A percentile compares a stretch with the other conserved stretches of the same genome.
Conservation (phyloP, 495 filamentous ascomycete species). For the Penicillium maclennaniae region DNA sequence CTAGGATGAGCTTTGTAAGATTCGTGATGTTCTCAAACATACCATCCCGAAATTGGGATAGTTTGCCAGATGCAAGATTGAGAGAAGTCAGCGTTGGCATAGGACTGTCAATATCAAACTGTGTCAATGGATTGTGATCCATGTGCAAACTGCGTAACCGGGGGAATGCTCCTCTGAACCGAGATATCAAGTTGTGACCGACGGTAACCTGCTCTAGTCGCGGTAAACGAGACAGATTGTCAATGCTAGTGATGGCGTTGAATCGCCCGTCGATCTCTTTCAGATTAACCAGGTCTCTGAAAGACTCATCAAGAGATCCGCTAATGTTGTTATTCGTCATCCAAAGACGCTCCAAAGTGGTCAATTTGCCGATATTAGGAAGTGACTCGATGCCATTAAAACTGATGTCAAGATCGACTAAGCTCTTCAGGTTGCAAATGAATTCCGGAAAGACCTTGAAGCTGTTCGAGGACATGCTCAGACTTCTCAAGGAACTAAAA, state of each 20-base stretch:
- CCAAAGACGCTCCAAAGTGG: conserved; percentile 79
- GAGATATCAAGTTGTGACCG: conserved; percentile 87
- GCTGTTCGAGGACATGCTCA: conserved; percentile 91
- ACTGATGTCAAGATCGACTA: conserved; percentile 93
- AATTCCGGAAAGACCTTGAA: conserved; percentile 80
- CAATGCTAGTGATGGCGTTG: conserved; percentile 81
- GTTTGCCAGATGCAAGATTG: conserved; percentile 81
- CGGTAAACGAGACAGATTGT: conserved; percentile 76
- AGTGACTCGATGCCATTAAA: conserved; percentile 84
- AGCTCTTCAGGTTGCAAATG: conserved; percentile 71
- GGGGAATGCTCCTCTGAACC: conserved; percentile 80
- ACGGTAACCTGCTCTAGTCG: conserved; percentile 80
- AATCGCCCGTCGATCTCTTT: conserved; percentile 93
- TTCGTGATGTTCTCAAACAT: conserved; percentile 85
- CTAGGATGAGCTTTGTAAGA: conserved; percentile 79
- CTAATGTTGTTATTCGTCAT: conserved; percentile 90
- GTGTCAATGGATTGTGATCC: conserved; percentile 89
- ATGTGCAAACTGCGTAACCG: conserved; percentile 78
- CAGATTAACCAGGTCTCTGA: conserved; percentile 68
- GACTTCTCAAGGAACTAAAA: conserved; percentile 69
- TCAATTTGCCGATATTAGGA: conserved; percentile 74
- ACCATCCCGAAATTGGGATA: conserved; percentile 77
- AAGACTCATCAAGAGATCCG: conserved; percentile 65
- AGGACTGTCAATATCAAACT: conserved; percentile 74
- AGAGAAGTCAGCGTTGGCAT: conserved; percentile 79